Evolutionary conservation across 2,329 filamentous ascomycete genomes (phyloP), one percentile per base, ranked within the genome.

Genomic region (Phialophora verrucosa): DNA sequence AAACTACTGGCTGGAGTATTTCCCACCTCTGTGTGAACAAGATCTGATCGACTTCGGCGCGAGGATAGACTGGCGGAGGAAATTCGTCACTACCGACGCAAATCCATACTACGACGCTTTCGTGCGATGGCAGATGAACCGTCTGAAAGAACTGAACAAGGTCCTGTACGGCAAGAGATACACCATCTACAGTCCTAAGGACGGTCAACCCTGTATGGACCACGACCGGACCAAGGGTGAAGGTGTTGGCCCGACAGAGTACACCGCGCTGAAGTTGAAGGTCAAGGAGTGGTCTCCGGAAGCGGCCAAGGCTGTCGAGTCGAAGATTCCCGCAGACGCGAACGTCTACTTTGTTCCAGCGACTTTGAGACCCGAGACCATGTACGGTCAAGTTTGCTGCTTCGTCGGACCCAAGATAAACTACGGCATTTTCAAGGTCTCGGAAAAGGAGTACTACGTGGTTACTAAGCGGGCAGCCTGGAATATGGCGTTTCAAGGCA

Each of bases 31-130:
- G 63, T 91, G 89, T 77, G 87, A 90, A 76, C 83, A 86, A 67
- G 92, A 99, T 77, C 83, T 97, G 72, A 91, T 88, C 73, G 90
- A 90, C 77, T 88, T 98, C 70, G 94, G 94, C 67, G 90, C 90
- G 59, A 85, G 93, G 73, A 91, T 98, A 74, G 95, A 98, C 78
- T 99, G 94, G 94, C 87, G 94, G 75, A 85, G 95, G 77, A 90
- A 91, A 44, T 92, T 99, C 71, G 90, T 98, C 70, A 99, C 95
- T 6, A 99, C 95, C 2, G 93, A 97, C 73, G 93, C 92, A 42
- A 99, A 99, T 80, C 93, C 92, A 4, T 98, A 95, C 82, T 99
- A 96, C 77, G 94, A 99, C 77, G 87, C 92, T 4, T 99, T 99
- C 75, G 90, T 98, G 49, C 84, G 91, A 74, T 99, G 95, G 95